Percentiles rank a stretch among this genome's conserved stretches.
Conservation (phyloP, 306 rosid genomes). For the Acacia acuminata region DNA sequence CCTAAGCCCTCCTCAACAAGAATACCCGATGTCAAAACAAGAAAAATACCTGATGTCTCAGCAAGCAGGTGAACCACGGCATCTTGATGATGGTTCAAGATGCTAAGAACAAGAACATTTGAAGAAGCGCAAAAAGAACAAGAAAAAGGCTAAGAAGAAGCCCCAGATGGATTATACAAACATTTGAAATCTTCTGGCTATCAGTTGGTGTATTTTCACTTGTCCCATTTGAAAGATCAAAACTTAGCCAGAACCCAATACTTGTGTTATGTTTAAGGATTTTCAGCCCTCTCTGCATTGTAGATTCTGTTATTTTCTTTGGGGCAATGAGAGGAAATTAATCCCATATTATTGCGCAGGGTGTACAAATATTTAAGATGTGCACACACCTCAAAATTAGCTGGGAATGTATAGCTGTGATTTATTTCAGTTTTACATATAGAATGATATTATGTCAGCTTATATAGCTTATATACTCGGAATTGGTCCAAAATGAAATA, state of each 20-base stretch:
- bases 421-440: too few relatives aligned
- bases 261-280: background rate
- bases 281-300: background rate
- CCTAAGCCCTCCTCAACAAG: constrained; percentile 23
- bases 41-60: constrained; percentile 20
- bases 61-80: constrained; percentile 23
- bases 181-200: too few relatives aligned
- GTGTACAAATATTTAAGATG: too few relatives aligned
- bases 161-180: too few relatives aligned
- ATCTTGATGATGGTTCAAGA: constrained; percentile 4
- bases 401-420: too few relatives aligned
- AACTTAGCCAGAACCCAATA: background rate
- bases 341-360: too few relatives aligned
- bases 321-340: too few relatives aligned
- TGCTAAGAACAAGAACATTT: background rate
- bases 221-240: background rate
- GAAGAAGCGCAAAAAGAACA: constrained; percentile 48
- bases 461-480: too few relatives aligned
- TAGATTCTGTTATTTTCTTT: background rate
- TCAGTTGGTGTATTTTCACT: background rate
- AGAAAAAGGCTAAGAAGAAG: constrained; percentile 47
- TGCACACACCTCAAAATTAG: too few relatives aligned
- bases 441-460: too few relatives aligned
- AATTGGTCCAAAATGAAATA: too few relatives aligned
- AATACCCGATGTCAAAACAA: constrained; percentile 23